A percentile compares a stretch with the other conserved stretches of the same genome.
Conservation (phyloP, 768 basidiomycete species). For the Ramaria sp. region DNA sequence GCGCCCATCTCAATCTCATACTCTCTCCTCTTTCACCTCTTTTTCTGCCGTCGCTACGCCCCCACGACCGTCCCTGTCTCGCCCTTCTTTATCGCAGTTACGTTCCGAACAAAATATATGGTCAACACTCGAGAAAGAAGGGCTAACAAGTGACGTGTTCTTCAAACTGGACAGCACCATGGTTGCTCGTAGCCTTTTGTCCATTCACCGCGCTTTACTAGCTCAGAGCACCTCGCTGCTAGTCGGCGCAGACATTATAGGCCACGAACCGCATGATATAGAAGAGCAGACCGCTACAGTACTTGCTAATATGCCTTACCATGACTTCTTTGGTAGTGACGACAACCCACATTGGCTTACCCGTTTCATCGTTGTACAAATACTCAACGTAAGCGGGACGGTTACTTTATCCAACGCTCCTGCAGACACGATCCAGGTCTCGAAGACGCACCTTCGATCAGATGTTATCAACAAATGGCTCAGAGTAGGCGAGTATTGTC, state of each 20-base stretch:
- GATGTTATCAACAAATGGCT: constrained; percentile 68
- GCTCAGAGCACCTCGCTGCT: constrained; percentile 27
- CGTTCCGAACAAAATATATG: constrained; percentile 26
- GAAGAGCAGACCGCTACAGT: background rate
- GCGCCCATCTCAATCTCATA: constrained; percentile 32
- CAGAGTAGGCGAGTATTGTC: constrained; percentile 60
- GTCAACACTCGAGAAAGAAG: constrained; percentile 47
- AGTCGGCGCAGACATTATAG: background rate
- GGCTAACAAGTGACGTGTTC: constrained; percentile 58
- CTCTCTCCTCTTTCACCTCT: constrained; percentile 14
- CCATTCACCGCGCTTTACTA: constrained; percentile 44
- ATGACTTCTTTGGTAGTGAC: constrained; percentile 53
- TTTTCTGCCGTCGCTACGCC: constrained; percentile 1
- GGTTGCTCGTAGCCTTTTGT: constrained; percentile 51
- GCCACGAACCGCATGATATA: background rate
- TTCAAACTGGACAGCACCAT: constrained; percentile 49
- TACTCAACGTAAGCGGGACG: constrained; percentile 44
- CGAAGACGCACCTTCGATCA: constrained; percentile 51
- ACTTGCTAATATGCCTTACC: background rate
- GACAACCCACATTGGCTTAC: constrained; percentile 77
- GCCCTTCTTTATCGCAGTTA: background rate
- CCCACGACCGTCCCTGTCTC: constrained; percentile 10
- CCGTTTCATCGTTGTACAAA: constrained; percentile 56
- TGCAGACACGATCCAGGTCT: constrained; percentile 13
- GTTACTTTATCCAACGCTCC: background rate